Evolutionary conservation across 2,329 filamentous ascomycete species (phyloP), one percentile per base, ranked within the genome.

Genomic region (Fusarium chlamydosporum): DNA sequence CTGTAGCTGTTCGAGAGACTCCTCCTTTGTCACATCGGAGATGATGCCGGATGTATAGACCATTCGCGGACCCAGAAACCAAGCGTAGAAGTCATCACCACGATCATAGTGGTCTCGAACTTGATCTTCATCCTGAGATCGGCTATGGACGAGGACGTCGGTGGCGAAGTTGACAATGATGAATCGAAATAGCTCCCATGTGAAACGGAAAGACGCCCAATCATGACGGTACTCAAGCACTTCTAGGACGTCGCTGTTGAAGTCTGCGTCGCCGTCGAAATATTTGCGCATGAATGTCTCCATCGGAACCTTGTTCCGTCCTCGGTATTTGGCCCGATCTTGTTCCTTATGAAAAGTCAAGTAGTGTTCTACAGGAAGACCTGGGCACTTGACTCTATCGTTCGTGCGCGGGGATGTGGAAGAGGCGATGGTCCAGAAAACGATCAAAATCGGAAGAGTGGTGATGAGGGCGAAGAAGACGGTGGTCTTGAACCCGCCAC

Each of bases 1-100:
- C 84, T 97, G 94, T 56, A 97, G 87, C 82, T 97, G 86, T 82
- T 97, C 94, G 26, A 97, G 90, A 33, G 89, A 88, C 83, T 97
- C 94, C 82, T 97, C 94, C 71, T 85, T 86, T 80, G 90, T 90
- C 79, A 92, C 87, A 79, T 97, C 93, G 62, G 91, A 90, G 78
- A 97, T 96, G 74, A 97, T 85, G 73, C 94, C 94, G 41, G 92
- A 96, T 51, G 94, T 97, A 85, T 97, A 97, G 82, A 97, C 92
- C 94, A 97, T 97, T 78, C 94, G 94, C 63, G 94, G 94, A 68
- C 94, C 94, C 65, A 97, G 87, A 86, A 97, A 97, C 93, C 93
- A 97, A 77, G 89, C 90, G 83, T 97, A 97, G 83, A 97, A 97
- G 82, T 97, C 94, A 79, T 97, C 93, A 76, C 94, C 94, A 73